Percentiles rank a stretch among this genome's conserved stretches.
phyloP scores from a whole-genome alignment of 139 green algal species.

The Ulvella scutata region DNA sequence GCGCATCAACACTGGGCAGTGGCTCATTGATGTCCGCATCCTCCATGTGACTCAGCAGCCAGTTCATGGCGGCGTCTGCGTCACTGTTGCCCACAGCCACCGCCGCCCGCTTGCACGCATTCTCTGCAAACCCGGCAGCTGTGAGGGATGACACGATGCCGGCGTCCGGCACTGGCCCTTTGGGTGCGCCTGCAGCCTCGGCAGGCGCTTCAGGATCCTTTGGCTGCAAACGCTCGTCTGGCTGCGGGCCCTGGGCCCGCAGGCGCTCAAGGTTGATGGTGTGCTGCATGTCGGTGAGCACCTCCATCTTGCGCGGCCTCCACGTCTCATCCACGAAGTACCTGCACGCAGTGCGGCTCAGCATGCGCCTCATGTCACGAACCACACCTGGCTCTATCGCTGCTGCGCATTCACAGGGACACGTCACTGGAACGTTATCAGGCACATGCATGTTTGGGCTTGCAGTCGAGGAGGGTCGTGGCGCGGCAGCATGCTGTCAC shows the following conservation, averaged over 20 bases:
- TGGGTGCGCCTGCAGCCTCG: background rate
- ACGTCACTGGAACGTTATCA: no score
- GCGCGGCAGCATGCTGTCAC: no score
- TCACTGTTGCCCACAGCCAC: constrained; percentile 32
- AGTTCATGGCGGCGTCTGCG: constrained; percentile 78
- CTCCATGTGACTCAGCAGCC: constrained; percentile 82
- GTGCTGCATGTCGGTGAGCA: constrained; percentile 66
- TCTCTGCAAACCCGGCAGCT: constrained; percentile 82
- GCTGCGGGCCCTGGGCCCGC: constrained; percentile 34
- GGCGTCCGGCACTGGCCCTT: constrained; percentile 18
- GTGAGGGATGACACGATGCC: constrained; percentile 42
- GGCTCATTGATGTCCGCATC: constrained; percentile 81
- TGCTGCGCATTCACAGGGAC: no score
- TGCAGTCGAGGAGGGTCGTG: no score
- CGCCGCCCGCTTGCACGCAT: constrained; percentile 54
- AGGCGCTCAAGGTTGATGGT: constrained; percentile 63
- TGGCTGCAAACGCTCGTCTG: constrained; percentile 64
- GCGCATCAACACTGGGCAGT: constrained; percentile 16
- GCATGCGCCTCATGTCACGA: no score
- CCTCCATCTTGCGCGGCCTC: constrained; percentile 68
- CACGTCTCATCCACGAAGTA: constrained; percentile 69
- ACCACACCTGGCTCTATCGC: no score
- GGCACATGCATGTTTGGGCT: no score
- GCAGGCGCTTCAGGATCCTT: constrained; percentile 20
- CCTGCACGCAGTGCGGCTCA: constrained; percentile 9